Evolutionary conservation across 1,284 basidiomycete species (phyloP), one percentile per base, ranked within the genome.

Genomic region (Puccinia horiana): DNA sequence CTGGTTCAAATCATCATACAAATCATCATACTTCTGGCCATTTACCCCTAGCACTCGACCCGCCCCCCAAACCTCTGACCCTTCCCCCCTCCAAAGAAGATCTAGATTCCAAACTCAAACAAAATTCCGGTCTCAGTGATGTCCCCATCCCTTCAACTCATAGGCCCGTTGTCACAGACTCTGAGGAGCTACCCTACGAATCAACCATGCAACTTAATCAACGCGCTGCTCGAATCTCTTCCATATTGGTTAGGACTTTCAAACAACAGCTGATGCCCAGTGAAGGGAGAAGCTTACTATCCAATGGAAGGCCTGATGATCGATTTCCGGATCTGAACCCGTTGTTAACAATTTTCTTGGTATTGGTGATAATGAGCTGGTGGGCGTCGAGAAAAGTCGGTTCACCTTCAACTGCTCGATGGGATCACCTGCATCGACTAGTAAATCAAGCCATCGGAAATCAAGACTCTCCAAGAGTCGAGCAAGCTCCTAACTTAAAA

Each of bases 161-260:
- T 56, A 58, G 52, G 20, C 61, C 54, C 65, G 44, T 81, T 26
- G 42, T 47, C 40, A 16, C 54, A 32, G 69, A 63, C 54, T 40
- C 67, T 49, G 37, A 72, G 14, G 23, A 23, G 18, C 35, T 56
- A 70, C 26, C 65, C 23, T 6, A 35, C 35, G 26, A 81, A 42
- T 61, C 69, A 40, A 54, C 54, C 32, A 63, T 29, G 65, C 78
- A 81, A 56, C 65, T 81, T 63, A 69, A 81, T 44, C 67, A 81
- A 73, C 49, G 69, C 14, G 78, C 78, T 11, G 78, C 78, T 35
- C 52, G 63, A 58, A 81, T 81, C 14, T 81, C 78, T 63, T 81
- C 78, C 6, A 18, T 81, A 5, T 56, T 81, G 26, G 78, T 81
- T 14, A 35, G 69, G 47, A 72, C 65, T 35, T 81, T 81, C 56